These are phyloP conservation scores for Mikania micrantha DNA, from an alignment of 129 eudicot genomes.

Conservation along the genomic window DNA sequence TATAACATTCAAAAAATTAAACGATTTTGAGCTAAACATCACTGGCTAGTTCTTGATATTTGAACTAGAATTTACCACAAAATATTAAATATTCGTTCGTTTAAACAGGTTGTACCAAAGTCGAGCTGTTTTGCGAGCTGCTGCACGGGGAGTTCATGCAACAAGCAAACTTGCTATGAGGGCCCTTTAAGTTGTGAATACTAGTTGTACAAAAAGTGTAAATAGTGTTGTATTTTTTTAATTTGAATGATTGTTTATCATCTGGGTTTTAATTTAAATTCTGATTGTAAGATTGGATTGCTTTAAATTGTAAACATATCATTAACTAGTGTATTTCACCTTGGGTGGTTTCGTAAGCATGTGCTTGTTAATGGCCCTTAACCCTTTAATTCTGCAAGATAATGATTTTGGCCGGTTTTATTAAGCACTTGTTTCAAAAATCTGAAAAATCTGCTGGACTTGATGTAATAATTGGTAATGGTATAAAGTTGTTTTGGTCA, in stretches of 20 bases:
- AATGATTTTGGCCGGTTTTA: no score
- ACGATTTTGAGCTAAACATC: neutral
- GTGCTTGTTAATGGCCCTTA: neutral
- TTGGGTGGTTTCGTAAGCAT: neutral
- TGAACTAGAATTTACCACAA: neutral
- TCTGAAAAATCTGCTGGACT: no score
- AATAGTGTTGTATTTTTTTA: constrained; percentile 11
- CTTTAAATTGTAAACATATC: constrained; percentile 19
- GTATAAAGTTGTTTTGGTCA: no score
- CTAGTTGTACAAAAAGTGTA: constrained; percentile 18
- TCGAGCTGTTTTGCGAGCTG: constrained; percentile 60
- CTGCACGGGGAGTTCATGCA: constrained; percentile 65
- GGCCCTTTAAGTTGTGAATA: constrained; percentile 42
- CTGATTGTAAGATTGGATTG: constrained; percentile 17
- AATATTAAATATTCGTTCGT: neutral
- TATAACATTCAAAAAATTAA: neutral
- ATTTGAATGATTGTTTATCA: constrained; percentile 13
- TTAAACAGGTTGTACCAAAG: constrained; percentile 74
- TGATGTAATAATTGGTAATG: no score
- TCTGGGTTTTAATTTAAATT: neutral
- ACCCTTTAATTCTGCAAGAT: no score
- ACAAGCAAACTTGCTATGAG: constrained; percentile 64
- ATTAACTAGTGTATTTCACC: constrained; percentile 6
- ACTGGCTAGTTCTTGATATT: neutral
- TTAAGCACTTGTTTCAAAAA: no score